These are phyloP conservation scores for Erysimum cheiri DNA, from an alignment of 441 rosid species.

Conservation along the genomic window DNA sequence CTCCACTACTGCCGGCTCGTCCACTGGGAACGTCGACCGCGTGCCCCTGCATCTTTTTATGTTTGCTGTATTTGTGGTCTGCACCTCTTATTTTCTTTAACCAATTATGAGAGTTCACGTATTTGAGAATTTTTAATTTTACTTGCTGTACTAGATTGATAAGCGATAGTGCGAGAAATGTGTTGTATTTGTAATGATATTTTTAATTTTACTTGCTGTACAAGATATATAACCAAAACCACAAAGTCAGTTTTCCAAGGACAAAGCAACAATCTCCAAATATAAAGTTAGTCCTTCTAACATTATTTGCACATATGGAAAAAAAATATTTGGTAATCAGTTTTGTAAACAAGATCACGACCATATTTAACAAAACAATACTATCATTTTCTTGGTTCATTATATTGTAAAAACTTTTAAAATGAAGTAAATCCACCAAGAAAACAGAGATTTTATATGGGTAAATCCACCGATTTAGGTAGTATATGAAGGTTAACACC, in stretches of 20 bases:
- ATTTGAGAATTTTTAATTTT: conserved; percentile 11
- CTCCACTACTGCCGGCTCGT: conserved; percentile 31
- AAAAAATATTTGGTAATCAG: conserved; percentile 17
- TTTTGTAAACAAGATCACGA: conserved; percentile 19
- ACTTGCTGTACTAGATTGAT: not conserved
- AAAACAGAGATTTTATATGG: no score
- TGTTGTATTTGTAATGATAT: not conserved
- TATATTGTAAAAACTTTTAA: no score
- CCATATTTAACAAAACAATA: not conserved
- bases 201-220: not conserved
- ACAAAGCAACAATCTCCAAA: conserved; percentile 19
- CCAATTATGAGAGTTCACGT: conserved; percentile 10
- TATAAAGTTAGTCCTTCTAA: conserved; percentile 13
- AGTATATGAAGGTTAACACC: no score
- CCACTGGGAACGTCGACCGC: conserved; percentile 24
- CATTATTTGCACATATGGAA: conserved; percentile 11
- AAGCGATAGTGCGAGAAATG: not conserved
- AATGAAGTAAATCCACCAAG: no score
- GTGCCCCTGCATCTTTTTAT: conserved; percentile 31
- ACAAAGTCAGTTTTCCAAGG: conserved; percentile 2
- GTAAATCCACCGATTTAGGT: no score
- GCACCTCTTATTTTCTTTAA: conserved; percentile 18
- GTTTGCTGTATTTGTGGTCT: conserved; percentile 23
- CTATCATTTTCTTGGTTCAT: no score
- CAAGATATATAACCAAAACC: no score